Conservation (phyloP, 2,329 filamentous ascomycete species). For the Cryoendolithus antarcticus region DNA sequence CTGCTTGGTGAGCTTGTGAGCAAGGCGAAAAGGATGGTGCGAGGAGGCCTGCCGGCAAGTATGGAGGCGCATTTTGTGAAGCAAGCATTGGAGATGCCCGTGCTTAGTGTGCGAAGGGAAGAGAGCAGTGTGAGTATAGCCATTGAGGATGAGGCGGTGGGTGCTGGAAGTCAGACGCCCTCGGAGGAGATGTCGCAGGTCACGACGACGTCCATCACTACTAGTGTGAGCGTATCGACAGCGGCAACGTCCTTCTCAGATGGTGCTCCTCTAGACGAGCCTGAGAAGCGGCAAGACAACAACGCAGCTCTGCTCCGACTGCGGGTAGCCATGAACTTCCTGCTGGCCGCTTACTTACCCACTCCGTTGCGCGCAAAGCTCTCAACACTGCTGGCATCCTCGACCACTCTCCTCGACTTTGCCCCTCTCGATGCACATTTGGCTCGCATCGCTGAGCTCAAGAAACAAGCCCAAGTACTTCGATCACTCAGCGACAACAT, state of each 20-base stretch:
- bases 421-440: conserved; percentile 59
- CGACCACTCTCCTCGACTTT: conserved; percentile 46
- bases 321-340: conserved; percentile 51
- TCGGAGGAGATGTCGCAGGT: conserved; percentile 10
- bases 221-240: conserved; percentile 11
- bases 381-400: conserved; percentile 28
- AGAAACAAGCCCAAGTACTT: conserved; percentile 57
- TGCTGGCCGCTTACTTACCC: conserved; percentile 50
- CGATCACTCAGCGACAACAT: conserved; percentile 59
- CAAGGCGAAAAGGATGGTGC: conserved; percentile 62
- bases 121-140: conserved; percentile 29
- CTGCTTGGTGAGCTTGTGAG: conserved; percentile 50
- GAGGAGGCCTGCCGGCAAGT: conserved; percentile 55
- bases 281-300: conserved; percentile 17
- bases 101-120: conserved; percentile 54
- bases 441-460: conserved; percentile 53
- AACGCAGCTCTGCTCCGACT: conserved; percentile 51
- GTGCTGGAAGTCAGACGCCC: conserved; percentile 7
- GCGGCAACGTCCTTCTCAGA: conserved; percentile 18
- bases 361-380: conserved; percentile 33
- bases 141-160: conserved; percentile 12
- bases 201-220: conserved; percentile 17
- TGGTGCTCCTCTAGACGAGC: conserved; percentile 12
- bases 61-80: conserved; percentile 78
- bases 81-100: conserved; percentile 62